phyloP scores from a whole-genome alignment of 495 filamentous ascomycete genomes.

The Penicillium subrubescens region DNA sequence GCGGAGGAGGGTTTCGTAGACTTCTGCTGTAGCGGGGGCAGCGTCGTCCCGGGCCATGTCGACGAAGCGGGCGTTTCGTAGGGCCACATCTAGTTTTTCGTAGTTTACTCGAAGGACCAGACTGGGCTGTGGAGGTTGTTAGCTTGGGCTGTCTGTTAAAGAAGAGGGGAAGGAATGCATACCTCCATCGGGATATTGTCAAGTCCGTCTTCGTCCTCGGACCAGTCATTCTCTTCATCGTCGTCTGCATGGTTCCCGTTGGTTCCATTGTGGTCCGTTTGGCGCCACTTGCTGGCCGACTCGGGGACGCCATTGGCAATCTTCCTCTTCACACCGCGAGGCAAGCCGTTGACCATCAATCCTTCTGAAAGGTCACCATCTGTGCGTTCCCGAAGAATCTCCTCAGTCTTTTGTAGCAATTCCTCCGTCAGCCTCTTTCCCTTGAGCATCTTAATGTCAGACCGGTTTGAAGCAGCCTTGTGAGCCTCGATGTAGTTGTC shows the following conservation, averaged over 20 bases:
- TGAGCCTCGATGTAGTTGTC: slow-evolving; percentile 55
- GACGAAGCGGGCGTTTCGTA: slow-evolving; percentile 77
- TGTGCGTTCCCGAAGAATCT: slow-evolving; percentile 36
- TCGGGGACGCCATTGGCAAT: slow-evolving; percentile 19
- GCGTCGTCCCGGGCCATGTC: slow-evolving; percentile 59
- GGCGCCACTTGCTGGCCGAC: slow-evolving; percentile 17
- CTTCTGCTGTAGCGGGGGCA: slow-evolving; percentile 57
- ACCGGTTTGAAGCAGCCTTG: slow-evolving; percentile 36
- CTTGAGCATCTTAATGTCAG: slow-evolving; percentile 48
- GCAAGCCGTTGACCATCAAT: slow-evolving; percentile 40
- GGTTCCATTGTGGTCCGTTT: slow-evolving; percentile 25
- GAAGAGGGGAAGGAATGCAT: slow-evolving; percentile 3
- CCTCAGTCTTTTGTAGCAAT: slow-evolving; percentile 42
- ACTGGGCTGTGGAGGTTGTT: slow-evolving; percentile 43
- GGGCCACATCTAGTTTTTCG: slow-evolving; percentile 76
- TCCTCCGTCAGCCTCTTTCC: slow-evolving; percentile 61
- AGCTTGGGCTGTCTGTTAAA: background rate
- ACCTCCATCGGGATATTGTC: slow-evolving; percentile 48
- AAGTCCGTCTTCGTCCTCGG: slow-evolving; percentile 40
- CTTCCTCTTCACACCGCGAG: slow-evolving; percentile 41
- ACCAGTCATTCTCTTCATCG: slow-evolving; percentile 43
- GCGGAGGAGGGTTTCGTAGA: slow-evolving; percentile 74
- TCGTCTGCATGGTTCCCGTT: slow-evolving; percentile 31
- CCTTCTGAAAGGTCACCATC: slow-evolving; percentile 37
- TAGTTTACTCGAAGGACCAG: slow-evolving; percentile 80